A percentile compares a stretch with the other conserved stretches of the same genome.
Conservation (phyloP, 164 flowering plant species). For the Berberis vulgaris region DNA sequence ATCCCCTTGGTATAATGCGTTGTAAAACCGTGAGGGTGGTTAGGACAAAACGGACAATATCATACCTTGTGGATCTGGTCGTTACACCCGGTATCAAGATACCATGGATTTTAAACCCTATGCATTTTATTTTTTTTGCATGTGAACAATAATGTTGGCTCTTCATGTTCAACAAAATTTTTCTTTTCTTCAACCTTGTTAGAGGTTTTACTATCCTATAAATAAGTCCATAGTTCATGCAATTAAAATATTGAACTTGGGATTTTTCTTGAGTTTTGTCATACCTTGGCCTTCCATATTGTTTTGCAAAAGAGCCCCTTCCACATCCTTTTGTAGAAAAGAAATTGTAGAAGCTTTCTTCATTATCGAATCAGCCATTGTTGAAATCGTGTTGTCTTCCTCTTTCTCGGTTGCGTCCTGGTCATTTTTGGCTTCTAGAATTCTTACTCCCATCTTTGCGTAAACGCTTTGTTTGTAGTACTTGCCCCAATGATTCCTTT, state of each 20-base stretch:
- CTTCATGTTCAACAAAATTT: too few species aligned
- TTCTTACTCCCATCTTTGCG: neutral
- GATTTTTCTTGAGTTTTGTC: constrained; percentile 1
- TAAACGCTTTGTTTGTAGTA: neutral
- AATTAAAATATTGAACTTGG: neutral
- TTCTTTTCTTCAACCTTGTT: too few species aligned
- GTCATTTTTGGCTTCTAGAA: neutral
- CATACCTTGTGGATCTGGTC: too few species aligned
- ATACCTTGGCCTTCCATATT: neutral
- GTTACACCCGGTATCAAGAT: too few species aligned
- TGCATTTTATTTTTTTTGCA: too few species aligned
- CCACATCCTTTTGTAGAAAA: constrained; percentile 3
- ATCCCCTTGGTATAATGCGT: too few species aligned
- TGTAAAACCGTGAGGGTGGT: too few species aligned
- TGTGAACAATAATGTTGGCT: too few species aligned
- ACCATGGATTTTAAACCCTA: too few species aligned
- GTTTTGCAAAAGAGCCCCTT: neutral
- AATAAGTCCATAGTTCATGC: too few species aligned
- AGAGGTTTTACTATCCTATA: too few species aligned
- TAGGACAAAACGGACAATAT: too few species aligned
- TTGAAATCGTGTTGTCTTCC: neutral
- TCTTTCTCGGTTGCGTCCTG: neutral
- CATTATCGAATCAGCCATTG: neutral
- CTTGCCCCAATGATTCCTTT: neutral
- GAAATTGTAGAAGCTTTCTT: neutral